These are phyloP conservation scores for Acrodontium crateriforme DNA, from an alignment of 2,329 filamentous ascomycete genomes.

Conservation along the genomic window DNA sequence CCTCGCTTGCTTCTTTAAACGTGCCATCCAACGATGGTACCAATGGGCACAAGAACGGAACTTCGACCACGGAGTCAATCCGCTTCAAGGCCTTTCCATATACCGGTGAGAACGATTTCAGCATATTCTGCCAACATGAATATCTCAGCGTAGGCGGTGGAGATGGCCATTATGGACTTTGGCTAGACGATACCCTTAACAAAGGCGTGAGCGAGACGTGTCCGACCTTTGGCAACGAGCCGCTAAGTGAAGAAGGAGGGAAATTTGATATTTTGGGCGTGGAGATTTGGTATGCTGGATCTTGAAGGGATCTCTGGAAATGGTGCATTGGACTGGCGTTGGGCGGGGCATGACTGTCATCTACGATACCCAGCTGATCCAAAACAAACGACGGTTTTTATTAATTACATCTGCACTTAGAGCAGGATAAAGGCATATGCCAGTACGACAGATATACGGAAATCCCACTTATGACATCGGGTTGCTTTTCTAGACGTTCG, in stretches of 20 bases:
- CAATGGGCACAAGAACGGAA: conserved; percentile 13
- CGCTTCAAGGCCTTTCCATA: conserved; percentile 97
- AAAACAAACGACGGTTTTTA: too few species aligned
- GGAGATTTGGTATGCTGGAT: conserved; percentile 87
- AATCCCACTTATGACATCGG: too few species aligned
- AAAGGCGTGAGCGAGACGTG: conserved; percentile 71
- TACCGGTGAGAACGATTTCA: conserved; percentile 90
- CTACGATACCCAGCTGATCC: too few species aligned
- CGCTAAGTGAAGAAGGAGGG: conserved; percentile 77
- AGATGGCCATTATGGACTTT: conserved; percentile 83
- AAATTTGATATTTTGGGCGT: conserved; percentile 87
- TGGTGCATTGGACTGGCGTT: not conserved
- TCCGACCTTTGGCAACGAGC: conserved; percentile 89
- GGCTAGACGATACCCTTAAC: conserved; percentile 78
- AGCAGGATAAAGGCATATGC: too few species aligned
- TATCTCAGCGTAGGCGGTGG: conserved; percentile 76
- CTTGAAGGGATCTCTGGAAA: conserved; percentile 7
- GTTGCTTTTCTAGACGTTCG: too few species aligned
- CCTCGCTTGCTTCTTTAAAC: conserved; percentile 15
- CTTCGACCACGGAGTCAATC: conserved; percentile 55
- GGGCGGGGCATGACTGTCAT: too few species aligned
- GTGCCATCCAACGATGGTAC: conserved; percentile 3
- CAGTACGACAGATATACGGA: too few species aligned
- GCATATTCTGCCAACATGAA: conserved; percentile 78
- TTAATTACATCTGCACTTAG: too few species aligned